These are phyloP conservation scores for Chalciporus sphaerocephalus DNA, from an alignment of 768 basidiomycete genomes.

Conservation along the genomic window DNA sequence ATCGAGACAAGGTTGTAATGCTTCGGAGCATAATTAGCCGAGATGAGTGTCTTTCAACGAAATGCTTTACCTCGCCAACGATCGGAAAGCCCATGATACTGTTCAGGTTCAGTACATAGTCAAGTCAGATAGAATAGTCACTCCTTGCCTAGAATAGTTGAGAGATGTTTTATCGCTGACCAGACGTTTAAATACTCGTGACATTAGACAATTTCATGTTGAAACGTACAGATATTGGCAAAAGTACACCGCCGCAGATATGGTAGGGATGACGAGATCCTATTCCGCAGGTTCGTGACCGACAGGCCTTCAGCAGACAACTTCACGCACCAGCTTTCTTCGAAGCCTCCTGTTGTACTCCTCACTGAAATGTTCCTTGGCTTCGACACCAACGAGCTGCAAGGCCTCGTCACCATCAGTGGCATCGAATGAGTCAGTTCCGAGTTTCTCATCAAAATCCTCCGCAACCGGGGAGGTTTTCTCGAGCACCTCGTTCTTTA, in stretches of 20 bases:
- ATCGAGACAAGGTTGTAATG: conserved; percentile 60
- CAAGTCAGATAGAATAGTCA: neutral
- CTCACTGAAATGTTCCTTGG: conserved; percentile 50
- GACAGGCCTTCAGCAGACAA: neutral
- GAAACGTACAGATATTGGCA: conserved; percentile 55
- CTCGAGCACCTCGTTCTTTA: conserved; percentile 15
- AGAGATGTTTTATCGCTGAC: conserved; percentile 63
- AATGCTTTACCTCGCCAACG: conserved; percentile 46
- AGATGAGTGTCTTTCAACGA: neutral
- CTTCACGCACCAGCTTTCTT: conserved; percentile 49
- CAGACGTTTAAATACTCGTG: conserved; percentile 2
- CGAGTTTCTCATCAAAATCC: conserved; percentile 33
- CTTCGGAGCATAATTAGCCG: conserved; percentile 28
- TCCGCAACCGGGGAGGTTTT: conserved; percentile 12
- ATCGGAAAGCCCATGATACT: conserved; percentile 69
- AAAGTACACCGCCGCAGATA: conserved; percentile 64
- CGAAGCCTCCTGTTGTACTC: conserved; percentile 56
- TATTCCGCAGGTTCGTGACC: conserved; percentile 13
- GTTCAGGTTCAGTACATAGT: conserved; percentile 5
- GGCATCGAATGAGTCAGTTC: conserved; percentile 31
- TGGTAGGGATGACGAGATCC: conserved; percentile 51
- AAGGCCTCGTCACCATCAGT: conserved; percentile 57
- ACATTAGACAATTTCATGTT: neutral
- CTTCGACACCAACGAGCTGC: conserved; percentile 51
- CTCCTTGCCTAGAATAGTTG: conserved; percentile 59